Evolutionary conservation across 306 rosid genomes (phyloP).

Genomic region (Oemleria cerasiformis): DNA sequence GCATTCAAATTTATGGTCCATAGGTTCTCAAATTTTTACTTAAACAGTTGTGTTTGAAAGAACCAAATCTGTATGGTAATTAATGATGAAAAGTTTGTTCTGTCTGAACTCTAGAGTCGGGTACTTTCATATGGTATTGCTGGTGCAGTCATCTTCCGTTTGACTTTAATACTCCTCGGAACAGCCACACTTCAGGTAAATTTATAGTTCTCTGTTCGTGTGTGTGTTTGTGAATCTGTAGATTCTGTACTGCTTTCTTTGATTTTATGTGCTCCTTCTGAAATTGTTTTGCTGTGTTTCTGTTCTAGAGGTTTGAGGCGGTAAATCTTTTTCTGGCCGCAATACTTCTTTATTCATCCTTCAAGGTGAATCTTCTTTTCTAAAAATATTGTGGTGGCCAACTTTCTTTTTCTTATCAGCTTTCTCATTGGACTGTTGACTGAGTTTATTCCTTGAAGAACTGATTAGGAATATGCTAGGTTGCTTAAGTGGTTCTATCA

Average conservation of each 20-base stretch:
- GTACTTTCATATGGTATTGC: slow-evolving; percentile 94
- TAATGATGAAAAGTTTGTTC: slow-evolving; percentile 16
- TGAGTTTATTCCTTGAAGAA: neutral
- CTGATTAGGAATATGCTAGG: neutral
- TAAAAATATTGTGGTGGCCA: neutral
- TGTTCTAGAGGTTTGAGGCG: slow-evolving; percentile 74
- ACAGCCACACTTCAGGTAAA: slow-evolving; percentile 77
- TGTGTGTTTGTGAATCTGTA: neutral
- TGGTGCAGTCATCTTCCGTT: slow-evolving; percentile 81
- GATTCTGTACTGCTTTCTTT: neutral
- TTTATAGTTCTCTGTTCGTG: slow-evolving; percentile 15
- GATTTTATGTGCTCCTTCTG: slow-evolving; percentile 16
- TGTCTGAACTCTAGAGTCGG: slow-evolving; percentile 54
- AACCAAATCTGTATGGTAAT: neutral
- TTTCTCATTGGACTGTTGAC: neutral
- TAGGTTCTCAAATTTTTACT: slow-evolving; percentile 19
- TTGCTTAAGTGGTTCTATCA: neutral
- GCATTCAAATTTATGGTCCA: slow-evolving; percentile 16
- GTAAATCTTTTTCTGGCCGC: slow-evolving; percentile 85
- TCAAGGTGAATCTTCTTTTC: slow-evolving; percentile 58
- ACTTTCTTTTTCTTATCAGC: neutral
- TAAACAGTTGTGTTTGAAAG: slow-evolving; percentile 1
- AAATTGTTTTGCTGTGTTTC: slow-evolving; percentile 18
- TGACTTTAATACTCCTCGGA: slow-evolving; percentile 75
- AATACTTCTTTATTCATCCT: slow-evolving; percentile 70